A percentile compares a stretch with the other conserved stretches of the same genome.
Evolutionary conservation across 2,329 filamentous ascomycete species (phyloP).

Genomic region (Phaeoacremonium minimum): DNA sequence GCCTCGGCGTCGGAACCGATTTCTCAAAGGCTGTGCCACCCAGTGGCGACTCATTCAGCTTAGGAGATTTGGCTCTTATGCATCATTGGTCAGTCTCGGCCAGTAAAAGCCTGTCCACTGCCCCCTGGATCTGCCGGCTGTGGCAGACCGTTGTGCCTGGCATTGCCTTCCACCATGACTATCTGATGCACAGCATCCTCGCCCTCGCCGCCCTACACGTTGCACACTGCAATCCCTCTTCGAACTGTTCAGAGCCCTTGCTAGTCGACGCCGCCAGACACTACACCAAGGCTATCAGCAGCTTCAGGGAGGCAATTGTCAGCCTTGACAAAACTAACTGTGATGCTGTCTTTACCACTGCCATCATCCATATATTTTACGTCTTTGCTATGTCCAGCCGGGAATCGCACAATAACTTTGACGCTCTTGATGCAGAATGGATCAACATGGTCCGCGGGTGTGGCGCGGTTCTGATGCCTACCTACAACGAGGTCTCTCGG

Average conservation of each 20-base stretch:
- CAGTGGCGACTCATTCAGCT: neutral
- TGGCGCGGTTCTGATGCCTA: neutral
- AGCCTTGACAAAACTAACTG: neutral
- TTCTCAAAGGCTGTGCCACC: neutral
- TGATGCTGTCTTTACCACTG: neutral
- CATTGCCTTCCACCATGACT: constrained; percentile 1
- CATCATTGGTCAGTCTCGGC: neutral
- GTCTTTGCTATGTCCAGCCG: neutral
- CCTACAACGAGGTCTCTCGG: neutral
- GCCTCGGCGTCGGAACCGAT: neutral
- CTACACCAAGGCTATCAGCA: neutral
- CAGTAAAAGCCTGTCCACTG: neutral
- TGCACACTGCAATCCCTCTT: neutral
- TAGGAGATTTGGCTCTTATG: neutral
- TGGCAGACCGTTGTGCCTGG: constrained; percentile 1
- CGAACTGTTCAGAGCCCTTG: neutral
- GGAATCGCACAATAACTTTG: neutral
- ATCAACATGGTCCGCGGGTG: constrained; percentile 1
- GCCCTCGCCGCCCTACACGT: constrained; percentile 1
- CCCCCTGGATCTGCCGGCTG: neutral
- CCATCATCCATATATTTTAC: neutral
- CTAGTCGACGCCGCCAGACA: neutral
- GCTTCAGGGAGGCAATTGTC: neutral
- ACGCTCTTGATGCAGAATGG: neutral
- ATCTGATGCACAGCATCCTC: constrained; percentile 3